Base-by-base conservation (phyloP, 441 rosid genomes). In the Gossypium trilobum region DNA sequence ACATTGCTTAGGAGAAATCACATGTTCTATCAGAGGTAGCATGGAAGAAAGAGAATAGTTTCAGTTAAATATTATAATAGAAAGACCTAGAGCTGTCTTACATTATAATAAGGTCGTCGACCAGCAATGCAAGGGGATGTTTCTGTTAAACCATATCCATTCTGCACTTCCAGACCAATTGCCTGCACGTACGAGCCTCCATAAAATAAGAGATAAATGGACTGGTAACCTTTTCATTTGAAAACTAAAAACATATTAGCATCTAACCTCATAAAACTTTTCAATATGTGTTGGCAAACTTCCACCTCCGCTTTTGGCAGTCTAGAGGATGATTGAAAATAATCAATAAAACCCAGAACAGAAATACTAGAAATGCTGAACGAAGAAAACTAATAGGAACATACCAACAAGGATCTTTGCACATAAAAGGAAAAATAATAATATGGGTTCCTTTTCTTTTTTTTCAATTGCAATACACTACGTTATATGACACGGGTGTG, bases 71-170 rank as follows among this genome's bases (percentile, higher is more conserved):
- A 25, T n/a, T 61, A 13, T 52, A 62, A 19, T 60, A 75, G 23
- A 62, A 36, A 71, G 16, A 23, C 11, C n/a, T 36, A 55, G 64
- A 60, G 44, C n/a, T 11, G 25, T 70, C 90, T 82, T 87, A 95
- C 99, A 86, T 95, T 95, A 75, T 81, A 82, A 66, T 23, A 66
- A 60, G 77, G 80, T 70, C 82, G 83, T 42, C 99, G 89, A 50
- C 85, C 90, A 77, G 97, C 87, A 73, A 87, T 67, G 75, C 91
- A 96, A 0, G 99, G 99, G 77, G 99, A 89, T 71, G 92, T 82
- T 81, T 95, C 99, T 27, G 98, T 92, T 81, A 95, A 84, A 69
- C 99, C 99, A 79, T 95, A 95, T 33, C 99, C 99, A 67, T 86
- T 87, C 80, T 88, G 97, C 72, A 92, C 57, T 59, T 68, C 85